Conservation (phyloP, 2,329 filamentous ascomycete genomes). For the Phyllosticta citriasiana region DNA sequence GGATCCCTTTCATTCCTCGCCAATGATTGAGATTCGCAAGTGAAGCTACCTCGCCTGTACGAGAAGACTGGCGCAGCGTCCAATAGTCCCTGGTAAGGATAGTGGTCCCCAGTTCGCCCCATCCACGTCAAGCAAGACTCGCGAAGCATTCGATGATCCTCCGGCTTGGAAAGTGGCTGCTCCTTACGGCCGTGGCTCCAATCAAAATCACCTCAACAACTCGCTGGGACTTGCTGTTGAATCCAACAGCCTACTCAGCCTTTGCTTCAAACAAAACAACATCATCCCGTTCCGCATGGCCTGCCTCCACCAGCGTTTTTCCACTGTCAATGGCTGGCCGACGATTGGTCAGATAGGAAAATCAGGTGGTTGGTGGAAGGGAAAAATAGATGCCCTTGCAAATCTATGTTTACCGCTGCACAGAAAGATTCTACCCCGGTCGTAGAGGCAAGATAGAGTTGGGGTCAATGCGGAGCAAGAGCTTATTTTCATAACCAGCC, state of each 20-base stretch:
- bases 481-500: neutral
- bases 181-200: neutral
- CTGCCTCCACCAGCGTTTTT: neutral
- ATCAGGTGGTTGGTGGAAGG: neutral
- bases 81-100: neutral
- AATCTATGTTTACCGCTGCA: neutral
- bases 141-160: neutral
- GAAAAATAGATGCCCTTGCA: neutral
- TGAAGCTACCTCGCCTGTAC: neutral
- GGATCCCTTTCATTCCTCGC: too few relatives aligned
- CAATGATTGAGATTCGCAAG: neutral
- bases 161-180: neutral
- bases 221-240: neutral
- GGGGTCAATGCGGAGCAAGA: neutral
- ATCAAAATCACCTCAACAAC: neutral
- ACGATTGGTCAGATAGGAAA: neutral
- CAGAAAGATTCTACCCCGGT: neutral
- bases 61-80: neutral
- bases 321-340: neutral
- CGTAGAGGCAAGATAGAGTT: neutral
- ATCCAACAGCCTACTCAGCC: neutral
- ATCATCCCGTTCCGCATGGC: neutral
- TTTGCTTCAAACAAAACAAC: neutral
- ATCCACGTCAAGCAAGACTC: neutral
- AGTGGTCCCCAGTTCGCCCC: neutral